These are phyloP conservation scores for Zelopaecilomyces penicillatus DNA, from an alignment of 2,329 filamentous ascomycete genomes.

Conservation along the genomic window DNA sequence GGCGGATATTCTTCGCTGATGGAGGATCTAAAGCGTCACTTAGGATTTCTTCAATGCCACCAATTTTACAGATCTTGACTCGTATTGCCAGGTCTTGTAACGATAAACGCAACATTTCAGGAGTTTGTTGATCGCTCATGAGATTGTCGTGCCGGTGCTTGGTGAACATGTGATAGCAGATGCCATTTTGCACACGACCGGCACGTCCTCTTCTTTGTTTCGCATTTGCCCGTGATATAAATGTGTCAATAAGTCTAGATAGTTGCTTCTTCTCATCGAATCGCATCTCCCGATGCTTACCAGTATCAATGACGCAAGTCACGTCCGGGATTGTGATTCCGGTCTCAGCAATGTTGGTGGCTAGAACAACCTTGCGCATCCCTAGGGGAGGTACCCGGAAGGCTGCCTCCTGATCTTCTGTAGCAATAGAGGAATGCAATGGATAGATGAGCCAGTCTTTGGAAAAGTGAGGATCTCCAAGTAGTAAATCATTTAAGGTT, in stretches of 20 bases:
- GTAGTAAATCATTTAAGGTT: conserved; percentile 75
- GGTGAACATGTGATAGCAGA: conserved; percentile 95
- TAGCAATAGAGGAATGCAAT: conserved; percentile 89
- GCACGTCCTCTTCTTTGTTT: conserved; percentile 91
- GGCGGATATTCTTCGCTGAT: conserved; percentile 81
- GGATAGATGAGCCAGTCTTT: conserved; percentile 79
- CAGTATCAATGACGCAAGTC: conserved; percentile 91
- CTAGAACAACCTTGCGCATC: conserved; percentile 84
- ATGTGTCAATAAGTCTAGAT: conserved; percentile 84
- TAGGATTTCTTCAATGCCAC: conserved; percentile 84
- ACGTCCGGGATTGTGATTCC: conserved; percentile 98
- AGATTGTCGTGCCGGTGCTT: conserved; percentile 76
- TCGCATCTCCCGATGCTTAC: conserved; percentile 95
- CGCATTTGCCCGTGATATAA: conserved; percentile 90
- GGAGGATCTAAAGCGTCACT: conserved; percentile 84
- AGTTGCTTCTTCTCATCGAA: conserved; percentile 91
- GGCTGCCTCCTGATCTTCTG: conserved; percentile 89
- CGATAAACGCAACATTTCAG: conserved; percentile 89
- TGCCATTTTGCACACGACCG: conserved; percentile 86
- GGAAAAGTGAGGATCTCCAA: conserved; percentile 67
- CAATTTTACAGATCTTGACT: conserved; percentile 95
- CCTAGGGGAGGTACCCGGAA: conserved; percentile 79
- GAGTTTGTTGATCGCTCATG: conserved; percentile 88
- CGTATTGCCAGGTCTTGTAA: conserved; percentile 91
- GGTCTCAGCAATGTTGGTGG: conserved; percentile 97